These are phyloP conservation scores for Aspergillus biplanus DNA, from an alignment of 495 filamentous ascomycete species.

Conservation along the genomic window DNA sequence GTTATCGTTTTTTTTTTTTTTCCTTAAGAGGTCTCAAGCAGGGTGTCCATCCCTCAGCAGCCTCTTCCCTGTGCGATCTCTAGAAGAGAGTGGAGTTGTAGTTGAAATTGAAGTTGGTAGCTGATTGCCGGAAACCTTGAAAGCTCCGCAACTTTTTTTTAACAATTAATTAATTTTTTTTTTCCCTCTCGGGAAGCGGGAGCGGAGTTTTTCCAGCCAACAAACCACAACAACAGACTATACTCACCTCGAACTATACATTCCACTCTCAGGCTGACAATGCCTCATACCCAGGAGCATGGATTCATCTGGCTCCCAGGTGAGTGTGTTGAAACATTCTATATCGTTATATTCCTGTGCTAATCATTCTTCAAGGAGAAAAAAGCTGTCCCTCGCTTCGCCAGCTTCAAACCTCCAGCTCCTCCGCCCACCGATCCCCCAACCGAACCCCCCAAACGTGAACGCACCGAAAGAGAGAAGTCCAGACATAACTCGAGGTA, in stretches of 20 bases:
- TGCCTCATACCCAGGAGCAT: conserved; percentile 35
- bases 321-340: conserved; percentile 21
- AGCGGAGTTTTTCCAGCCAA: conserved; percentile 33
- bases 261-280: conserved; percentile 10
- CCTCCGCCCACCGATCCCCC: conserved; percentile 32
- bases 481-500: conserved; percentile 31
- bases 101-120: conserved; percentile 1
- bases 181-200: conserved; percentile 23
- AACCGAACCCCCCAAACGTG: conserved; percentile 26
- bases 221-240: conserved; percentile 4
- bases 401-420: conserved; percentile 63
- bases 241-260: background rate
- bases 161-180: conserved; percentile 15
- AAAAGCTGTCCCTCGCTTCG: conserved; percentile 63
- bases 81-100: conserved; percentile 11
- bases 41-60: conserved; percentile 30
- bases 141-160: conserved; percentile 42
- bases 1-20: conserved; percentile 17
- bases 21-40: conserved; percentile 21
- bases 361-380: conserved; percentile 33
- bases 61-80: conserved; percentile 6
- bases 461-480: conserved; percentile 23
- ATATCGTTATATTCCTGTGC: background rate
- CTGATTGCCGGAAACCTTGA: conserved; percentile 17
- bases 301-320: conserved; percentile 43